Evolutionary conservation across 768 basidiomycete genomes (phyloP), one percentile per base, ranked within the genome.

Genomic region (Lanmaoa rubissima): DNA sequence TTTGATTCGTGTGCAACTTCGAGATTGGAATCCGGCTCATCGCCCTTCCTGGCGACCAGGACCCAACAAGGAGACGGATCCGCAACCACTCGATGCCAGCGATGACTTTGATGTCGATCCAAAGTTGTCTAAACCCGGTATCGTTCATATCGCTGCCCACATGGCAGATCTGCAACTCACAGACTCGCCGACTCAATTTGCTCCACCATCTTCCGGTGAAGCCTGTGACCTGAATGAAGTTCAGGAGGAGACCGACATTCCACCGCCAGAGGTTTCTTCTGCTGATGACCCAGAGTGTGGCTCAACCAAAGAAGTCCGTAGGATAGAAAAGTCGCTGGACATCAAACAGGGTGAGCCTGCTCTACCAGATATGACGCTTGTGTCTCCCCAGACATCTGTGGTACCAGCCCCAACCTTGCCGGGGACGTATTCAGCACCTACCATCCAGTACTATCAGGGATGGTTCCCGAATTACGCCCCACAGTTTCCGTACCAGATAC

Each of bases 1-100:
- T n/a, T n/a, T n/a, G n/a, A n/a, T n/a, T n/a, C n/a, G n/a, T 19
- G 88, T 92, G 36, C 87, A 90, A 61, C 73, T 91, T 38, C 80
- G 88, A 42, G 88, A 90, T 60, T 81, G 80, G 64, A 83, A 87
- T 59, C 82, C 83, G 34, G 72, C 75, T n/a, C 80, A 80, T 45
- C 76, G 77, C 19, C 71, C 70, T 31, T 61, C 74, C 65, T 59
- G 74, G 72, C 39, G 76, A 78, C 58, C 55, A 36, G 64, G 64
- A 14, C 52, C 59, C 10, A 78, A 74, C 35, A 80, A 79, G 17
- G 78, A 78, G n/a, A 70, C 62, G 14, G 65, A 63, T 50, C 65
- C 65, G 24, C 76, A 71, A 36, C 49, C 58, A 19, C 54, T 40
- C 6, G 24, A 53, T 45, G 36, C 42, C 12, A 45, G 39, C 32